Conservation (phyloP, 1,284 basidiomycete species). For the Irpex sp. region DNA sequence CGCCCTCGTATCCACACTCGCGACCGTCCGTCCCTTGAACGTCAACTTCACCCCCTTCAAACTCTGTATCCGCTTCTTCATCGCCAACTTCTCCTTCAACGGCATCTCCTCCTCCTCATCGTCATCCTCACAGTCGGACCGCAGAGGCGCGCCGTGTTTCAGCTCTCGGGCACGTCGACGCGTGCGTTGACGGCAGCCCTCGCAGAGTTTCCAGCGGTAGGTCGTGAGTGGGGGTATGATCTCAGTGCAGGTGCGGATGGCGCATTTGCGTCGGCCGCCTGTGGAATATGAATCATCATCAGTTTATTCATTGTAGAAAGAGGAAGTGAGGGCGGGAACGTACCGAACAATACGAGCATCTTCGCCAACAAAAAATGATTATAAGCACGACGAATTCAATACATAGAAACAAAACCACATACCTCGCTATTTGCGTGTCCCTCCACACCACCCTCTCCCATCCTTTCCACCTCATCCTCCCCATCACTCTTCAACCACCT, state of each 20-base stretch:
- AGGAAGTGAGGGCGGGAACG: background rate
- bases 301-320: background rate
- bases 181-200: slow-evolving; percentile 26
- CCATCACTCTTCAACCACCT: background rate
- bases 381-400: background rate
- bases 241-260: slow-evolving; percentile 29
- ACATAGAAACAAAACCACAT: background rate
- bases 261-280: slow-evolving; percentile 23
- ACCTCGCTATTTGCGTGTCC: too few species aligned
- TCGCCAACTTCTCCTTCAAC: background rate
- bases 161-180: slow-evolving; percentile 13
- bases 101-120: background rate
- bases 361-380: background rate
- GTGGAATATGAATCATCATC: background rate
- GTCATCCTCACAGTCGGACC: slow-evolving; percentile 1
- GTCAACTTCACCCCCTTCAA: slow-evolving; percentile 10
- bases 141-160: slow-evolving; percentile 6
- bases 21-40: slow-evolving; percentile 10
- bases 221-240: slow-evolving; percentile 32
- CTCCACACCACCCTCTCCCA: background rate
- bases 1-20: slow-evolving; percentile 6
- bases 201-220: slow-evolving; percentile 36
- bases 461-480: background rate
- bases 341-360: background rate
- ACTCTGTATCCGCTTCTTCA: background rate